phyloP scores from a whole-genome alignment of 2,329 filamentous ascomycete genomes.

The Phoma sp. region DNA sequence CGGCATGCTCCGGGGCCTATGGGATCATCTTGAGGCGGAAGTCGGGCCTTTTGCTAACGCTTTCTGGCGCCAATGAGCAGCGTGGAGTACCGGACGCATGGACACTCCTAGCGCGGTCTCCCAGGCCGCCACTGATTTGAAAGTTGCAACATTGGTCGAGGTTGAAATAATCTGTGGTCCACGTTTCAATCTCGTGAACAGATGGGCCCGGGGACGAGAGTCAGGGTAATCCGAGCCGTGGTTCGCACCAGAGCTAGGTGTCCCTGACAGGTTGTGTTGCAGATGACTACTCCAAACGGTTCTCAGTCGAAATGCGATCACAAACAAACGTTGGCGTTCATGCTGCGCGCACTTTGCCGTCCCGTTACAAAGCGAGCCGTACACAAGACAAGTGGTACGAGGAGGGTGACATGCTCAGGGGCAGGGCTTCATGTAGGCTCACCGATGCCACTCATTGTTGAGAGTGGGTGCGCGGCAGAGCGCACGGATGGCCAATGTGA shows the following conservation, averaged over 20 bases:
- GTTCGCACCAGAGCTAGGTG: not conserved
- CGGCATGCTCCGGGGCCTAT: constrained; percentile 4
- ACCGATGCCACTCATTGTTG: constrained; percentile 16
- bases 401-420: constrained; percentile 11
- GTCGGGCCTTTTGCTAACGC: constrained; percentile 9
- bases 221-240: constrained; percentile 1
- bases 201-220: not conserved
- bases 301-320: not conserved
- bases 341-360: not conserved
- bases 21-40: not conserved
- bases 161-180: not conserved
- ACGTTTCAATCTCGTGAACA: not conserved
- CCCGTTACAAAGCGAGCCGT: constrained; percentile 1
- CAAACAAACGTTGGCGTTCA: not conserved
- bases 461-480: constrained; percentile 14
- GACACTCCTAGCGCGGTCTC: constrained; percentile 1
- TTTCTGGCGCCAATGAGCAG: constrained; percentile 9
- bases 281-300: not conserved
- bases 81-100: constrained; percentile 4
- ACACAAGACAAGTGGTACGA: not conserved
- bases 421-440: not conserved
- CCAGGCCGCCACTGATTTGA: no score
- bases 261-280: not conserved
- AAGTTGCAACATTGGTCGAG: not conserved
- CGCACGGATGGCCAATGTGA: constrained; percentile 12